Base-by-base conservation (phyloP, 345 rosid species). In the Eucalyptus regnans region DNA sequence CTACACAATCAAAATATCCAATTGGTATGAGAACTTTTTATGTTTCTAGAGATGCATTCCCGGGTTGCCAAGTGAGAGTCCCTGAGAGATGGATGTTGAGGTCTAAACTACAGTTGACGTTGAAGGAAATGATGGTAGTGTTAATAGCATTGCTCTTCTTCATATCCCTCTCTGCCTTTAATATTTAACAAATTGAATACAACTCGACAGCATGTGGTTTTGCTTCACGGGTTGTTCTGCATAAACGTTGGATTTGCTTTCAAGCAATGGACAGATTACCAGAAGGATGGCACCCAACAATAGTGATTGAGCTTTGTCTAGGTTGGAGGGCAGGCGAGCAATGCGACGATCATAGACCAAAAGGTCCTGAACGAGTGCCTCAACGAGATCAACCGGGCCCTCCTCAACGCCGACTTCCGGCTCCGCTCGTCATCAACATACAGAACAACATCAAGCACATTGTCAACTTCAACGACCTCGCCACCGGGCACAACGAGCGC, bases 401-500 rank as follows among this genome's bases (percentile, higher is more conserved):
- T 97, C 37, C 93, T 97, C 33, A 97, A 95, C 80, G 89, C 97
- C 71, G 98, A 97, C 92, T 98, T 97, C 37, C 98, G 94, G 33
- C 94, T 97, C 92, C 94, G 91, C 98, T 97, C 52, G 99, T 97
- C 85, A 94, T 94, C 23, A 96, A 96, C 60, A 97, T 96, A 98
- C 96, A 94, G 88, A 91, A 92, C 87, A 97, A 97, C 86, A 97
- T 96, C 86, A 96, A 96, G 94, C 93, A 93, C 88, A 95, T 97
- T 79, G 97, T 97, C 90, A 97, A 96, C 89, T 95, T 96, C 50
- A 96, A 95, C 43, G 97, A 97, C 84, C 96, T 97, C 37, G 99
- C 98, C 51, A 98, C 98, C 9, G 99, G 99, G 22, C 99, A 96
- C 90, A 96, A 96, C 93, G 95, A 96, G 96, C 95, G 96, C 88